Conservation (phyloP, 1,139 yeast genomes). For the Tardiomyces depauwii region DNA sequence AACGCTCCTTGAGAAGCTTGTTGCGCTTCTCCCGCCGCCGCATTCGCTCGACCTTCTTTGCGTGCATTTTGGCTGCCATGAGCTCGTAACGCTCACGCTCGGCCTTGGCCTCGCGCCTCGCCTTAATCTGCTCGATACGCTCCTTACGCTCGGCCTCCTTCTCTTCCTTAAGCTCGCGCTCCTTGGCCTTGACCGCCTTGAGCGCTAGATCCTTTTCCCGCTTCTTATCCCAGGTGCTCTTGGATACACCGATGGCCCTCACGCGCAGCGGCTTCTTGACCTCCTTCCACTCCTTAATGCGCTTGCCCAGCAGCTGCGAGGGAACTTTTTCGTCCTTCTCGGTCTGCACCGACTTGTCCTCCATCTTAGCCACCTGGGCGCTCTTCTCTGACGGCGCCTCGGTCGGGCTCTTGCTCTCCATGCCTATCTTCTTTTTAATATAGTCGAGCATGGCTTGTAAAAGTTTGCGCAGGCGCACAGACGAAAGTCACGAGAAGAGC, state of each 20-base stretch:
- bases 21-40: conserved; percentile 31
- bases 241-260: conserved; percentile 16
- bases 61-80: conserved; percentile 31
- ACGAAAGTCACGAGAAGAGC: too few species aligned
- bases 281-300: conserved; percentile 25
- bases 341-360: not conserved
- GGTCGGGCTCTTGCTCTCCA: not conserved
- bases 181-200: conserved; percentile 23
- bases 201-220: conserved; percentile 19
- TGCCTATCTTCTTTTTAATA: not conserved
- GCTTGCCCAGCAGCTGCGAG: conserved; percentile 5
- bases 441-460: not conserved
- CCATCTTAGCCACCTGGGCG: not conserved
- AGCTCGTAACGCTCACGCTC: conserved; percentile 31
- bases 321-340: not conserved
- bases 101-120: conserved; percentile 27
- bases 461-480: too few species aligned
- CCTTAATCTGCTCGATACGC: conserved; percentile 23
- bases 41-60: conserved; percentile 30
- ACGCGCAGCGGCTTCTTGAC: conserved; percentile 23
- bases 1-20: conserved; percentile 33
- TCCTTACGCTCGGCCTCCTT: conserved; percentile 23
- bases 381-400: not conserved
- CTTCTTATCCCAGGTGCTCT: conserved; percentile 26
- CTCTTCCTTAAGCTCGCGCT: conserved; percentile 27